Conservation (phyloP, 2,329 filamentous ascomycete genomes). For the Fusarium oxysporum region DNA sequence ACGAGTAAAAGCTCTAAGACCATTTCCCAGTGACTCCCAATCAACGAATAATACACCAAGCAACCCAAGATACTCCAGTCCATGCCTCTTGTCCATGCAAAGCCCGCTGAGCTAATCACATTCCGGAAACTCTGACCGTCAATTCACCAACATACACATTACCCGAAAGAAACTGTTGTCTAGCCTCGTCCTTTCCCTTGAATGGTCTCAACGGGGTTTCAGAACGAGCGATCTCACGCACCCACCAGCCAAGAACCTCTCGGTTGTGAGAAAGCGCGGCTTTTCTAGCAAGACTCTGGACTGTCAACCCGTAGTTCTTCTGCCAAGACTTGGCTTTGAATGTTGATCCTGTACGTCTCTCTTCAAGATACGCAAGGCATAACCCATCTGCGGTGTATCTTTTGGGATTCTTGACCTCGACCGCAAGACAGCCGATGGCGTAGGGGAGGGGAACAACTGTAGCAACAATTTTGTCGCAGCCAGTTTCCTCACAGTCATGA, state of each 20-base stretch:
- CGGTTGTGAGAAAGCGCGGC: neutral
- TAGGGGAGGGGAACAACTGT: neutral
- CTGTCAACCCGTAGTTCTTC: fast-evolving
- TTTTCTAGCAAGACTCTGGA: neutral
- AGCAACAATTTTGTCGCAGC: neutral
- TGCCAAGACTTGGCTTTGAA: neutral
- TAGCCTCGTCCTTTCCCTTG: neutral
- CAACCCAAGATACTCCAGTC: fast-evolving
- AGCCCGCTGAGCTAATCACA: too few species aligned
- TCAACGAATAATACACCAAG: neutral
- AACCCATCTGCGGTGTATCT: too few species aligned
- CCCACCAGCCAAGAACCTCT: neutral
- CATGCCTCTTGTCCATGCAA: too few species aligned
- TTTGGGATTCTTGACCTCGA: too few species aligned
- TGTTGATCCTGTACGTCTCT: fast-evolving
- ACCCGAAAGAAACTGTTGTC: fast-evolving
- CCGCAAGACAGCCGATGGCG: neutral
- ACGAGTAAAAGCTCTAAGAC: fast-evolving
- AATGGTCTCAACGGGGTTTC: fast-evolving
- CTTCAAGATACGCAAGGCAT: neutral
- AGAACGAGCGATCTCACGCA: neutral
- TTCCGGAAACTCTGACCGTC: too few species aligned
- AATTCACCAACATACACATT: neutral
- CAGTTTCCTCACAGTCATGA: neutral
- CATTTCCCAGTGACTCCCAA: neutral